Evolutionary conservation across 371 early-diverging fungal genomes (phyloP).

Genomic region (Mucor indicus): DNA sequence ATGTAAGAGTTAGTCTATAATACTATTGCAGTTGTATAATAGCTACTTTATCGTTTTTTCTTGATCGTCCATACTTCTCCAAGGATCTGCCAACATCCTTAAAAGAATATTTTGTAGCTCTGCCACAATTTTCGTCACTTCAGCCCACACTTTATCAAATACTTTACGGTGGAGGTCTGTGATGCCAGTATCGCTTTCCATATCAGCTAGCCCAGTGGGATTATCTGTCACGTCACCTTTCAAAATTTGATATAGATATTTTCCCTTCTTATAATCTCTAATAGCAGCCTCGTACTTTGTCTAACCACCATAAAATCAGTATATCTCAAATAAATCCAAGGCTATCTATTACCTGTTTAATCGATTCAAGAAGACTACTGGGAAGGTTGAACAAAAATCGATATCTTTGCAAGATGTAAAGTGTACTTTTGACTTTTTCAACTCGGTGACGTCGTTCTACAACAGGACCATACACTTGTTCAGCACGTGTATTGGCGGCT

Average conservation of each 20-base stretch:
- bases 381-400: slow-evolving; percentile 95
- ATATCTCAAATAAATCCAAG: background rate
- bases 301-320: slow-evolving; percentile 26
- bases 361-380: slow-evolving; percentile 76
- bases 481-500: slow-evolving; percentile 71
- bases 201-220: slow-evolving; percentile 9
- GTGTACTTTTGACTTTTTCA: slow-evolving; percentile 87
- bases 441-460: slow-evolving; percentile 81
- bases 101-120: slow-evolving; percentile 71
- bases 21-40: background rate
- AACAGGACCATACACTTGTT: slow-evolving; percentile 85
- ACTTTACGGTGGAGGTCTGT: slow-evolving; percentile 74
- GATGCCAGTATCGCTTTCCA: slow-evolving; percentile 25
- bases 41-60: slow-evolving; percentile 82
- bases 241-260: slow-evolving; percentile 57
- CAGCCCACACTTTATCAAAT: slow-evolving; percentile 93
- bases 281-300: slow-evolving; percentile 88
- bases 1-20: background rate
- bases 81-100: slow-evolving; percentile 73
- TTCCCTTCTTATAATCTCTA: slow-evolving; percentile 95
- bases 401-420: slow-evolving; percentile 88
- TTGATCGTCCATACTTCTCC: slow-evolving; percentile 84
- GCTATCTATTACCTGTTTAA: slow-evolving; percentile 72
- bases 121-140: slow-evolving; percentile 82
- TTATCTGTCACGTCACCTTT: slow-evolving; percentile 27